phyloP scores from a whole-genome alignment of 352 stramenopile species.

The Globisporangium recalcitrans region DNA sequence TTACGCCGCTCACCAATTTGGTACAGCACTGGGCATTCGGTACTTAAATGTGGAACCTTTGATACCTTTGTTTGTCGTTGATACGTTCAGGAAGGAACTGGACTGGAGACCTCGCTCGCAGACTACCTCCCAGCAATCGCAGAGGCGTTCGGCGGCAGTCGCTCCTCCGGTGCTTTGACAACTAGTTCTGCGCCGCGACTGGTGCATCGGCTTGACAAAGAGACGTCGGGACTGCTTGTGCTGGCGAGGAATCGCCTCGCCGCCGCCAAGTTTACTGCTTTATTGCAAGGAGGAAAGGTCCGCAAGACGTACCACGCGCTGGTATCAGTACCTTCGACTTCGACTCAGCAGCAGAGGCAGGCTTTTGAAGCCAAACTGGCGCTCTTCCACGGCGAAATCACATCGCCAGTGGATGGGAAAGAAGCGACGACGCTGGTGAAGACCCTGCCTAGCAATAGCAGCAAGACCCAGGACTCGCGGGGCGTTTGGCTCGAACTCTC shows the following conservation, averaged over 20 bases:
- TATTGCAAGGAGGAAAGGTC: constrained; percentile 33
- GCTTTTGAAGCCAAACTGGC: constrained; percentile 18
- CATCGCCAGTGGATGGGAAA: constrained; percentile 40
- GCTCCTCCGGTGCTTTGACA: not conserved
- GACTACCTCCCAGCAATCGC: constrained; percentile 42
- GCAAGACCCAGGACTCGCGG: not conserved
- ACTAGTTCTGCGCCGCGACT: constrained; percentile 23
- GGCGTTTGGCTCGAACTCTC: constrained; percentile 49
- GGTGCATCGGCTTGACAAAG: constrained; percentile 70
- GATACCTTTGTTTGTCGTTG: not conserved
- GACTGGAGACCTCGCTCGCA: constrained; percentile 34
- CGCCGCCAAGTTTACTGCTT: constrained; percentile 49
- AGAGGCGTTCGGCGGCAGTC: not conserved
- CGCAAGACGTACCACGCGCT: constrained; percentile 64
- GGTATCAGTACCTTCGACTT: constrained; percentile 22
- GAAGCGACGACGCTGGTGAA: constrained; percentile 36
- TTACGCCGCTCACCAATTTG: too few species aligned
- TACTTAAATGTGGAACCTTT: not conserved
- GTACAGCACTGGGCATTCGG: too few species aligned
- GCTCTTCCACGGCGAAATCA: constrained; percentile 22
- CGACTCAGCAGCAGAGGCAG: constrained; percentile 15
- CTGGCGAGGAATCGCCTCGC: constrained; percentile 60
- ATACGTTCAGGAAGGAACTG: constrained; percentile 33
- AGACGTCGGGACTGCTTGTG: constrained; percentile 63
- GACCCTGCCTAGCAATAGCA: not conserved